Base-by-base conservation (phyloP, 176 grass and related monocot species). In the Zoysia japonica region DNA sequence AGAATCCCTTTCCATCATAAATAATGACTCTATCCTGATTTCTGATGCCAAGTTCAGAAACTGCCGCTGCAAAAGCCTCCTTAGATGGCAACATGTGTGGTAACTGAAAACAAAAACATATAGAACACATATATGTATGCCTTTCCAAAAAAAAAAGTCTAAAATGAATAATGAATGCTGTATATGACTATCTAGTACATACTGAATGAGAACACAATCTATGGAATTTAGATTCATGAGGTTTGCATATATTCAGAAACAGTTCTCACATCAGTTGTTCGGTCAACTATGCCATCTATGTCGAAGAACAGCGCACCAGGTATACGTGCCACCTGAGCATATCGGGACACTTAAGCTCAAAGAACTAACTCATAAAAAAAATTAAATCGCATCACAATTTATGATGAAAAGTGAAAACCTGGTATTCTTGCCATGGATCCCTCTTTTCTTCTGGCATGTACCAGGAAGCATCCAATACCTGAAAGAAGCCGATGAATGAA, bases 391-490 rank as follows among this genome's bases (percentile, higher is more conserved):
- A 54, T 2, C 10, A 6, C 6, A 72, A 15, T 9, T 45, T 47
- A 45, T 87, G 13, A 36, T 60, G 36, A 70, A 70, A 70, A 98
- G 36, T 60, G 36, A 70, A 70, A 70, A 98, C 96, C 96, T 95
- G 89, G 62, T 95, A 95, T 74, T 93, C 90, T 91, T 87, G 75
- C 86, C 88, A 82, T 66, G 96, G 83, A 69, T 94, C 82, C 80
- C 78, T 88, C 11, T 89, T 87, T 83, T 94, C 96, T 13, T 73
- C 68, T 65, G 92, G 88, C 96, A 98, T 91, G 83, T 98, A 91
- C 96, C 92, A 95, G 20, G 96, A 98, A 83, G 92, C 92, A 89
- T 95, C 96, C 86, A 98, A 76, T 41, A 98, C 78, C 96, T 98
- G 79, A 86, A 71, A 44, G 4, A 44, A 63, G 36, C 6, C 20